A percentile compares a stretch with the other conserved stretches of the same genome.
Conservation (phyloP, 331 rosid species). For the Rosa hybrid region DNA sequence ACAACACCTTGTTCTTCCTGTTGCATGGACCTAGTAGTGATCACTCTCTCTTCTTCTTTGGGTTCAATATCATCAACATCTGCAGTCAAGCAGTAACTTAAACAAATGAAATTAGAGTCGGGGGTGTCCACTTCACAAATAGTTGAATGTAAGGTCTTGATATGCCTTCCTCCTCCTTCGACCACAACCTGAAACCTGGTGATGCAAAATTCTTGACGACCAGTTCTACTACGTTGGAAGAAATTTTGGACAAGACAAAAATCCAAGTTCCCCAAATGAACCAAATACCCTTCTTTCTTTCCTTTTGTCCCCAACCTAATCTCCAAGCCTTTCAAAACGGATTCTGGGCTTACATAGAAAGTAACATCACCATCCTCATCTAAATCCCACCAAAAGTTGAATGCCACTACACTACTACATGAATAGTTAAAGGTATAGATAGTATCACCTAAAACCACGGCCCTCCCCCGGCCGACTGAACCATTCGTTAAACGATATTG, state of each 20-base stretch:
- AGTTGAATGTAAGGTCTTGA: not conserved
- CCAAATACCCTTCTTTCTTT: not conserved
- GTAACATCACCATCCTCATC: not conserved
- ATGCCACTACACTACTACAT: not conserved
- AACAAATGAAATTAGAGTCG: not conserved
- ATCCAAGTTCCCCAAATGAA: not conserved
- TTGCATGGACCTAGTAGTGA: not conserved
- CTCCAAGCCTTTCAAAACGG: not conserved
- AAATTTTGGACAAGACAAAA: not conserved
- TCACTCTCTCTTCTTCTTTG: not conserved
- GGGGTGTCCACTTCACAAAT: not conserved
- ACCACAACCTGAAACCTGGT: not conserved
- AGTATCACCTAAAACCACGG: not conserved
- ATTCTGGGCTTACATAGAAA: not conserved
- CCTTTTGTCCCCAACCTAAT: not conserved
- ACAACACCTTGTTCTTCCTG: not conserved
- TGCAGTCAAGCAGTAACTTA: not conserved
- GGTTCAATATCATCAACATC: not conserved
- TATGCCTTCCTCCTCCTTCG: not conserved
- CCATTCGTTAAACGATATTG: not conserved
- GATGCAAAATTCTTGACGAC: not conserved
- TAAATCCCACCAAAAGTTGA: not conserved
- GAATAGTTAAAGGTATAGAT: not conserved
- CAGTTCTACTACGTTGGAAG: not conserved
- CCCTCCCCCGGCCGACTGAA: not conserved